Conservation (phyloP, 2,329 filamentous ascomycete genomes). For the Botrytis pseudocinerea region DNA sequence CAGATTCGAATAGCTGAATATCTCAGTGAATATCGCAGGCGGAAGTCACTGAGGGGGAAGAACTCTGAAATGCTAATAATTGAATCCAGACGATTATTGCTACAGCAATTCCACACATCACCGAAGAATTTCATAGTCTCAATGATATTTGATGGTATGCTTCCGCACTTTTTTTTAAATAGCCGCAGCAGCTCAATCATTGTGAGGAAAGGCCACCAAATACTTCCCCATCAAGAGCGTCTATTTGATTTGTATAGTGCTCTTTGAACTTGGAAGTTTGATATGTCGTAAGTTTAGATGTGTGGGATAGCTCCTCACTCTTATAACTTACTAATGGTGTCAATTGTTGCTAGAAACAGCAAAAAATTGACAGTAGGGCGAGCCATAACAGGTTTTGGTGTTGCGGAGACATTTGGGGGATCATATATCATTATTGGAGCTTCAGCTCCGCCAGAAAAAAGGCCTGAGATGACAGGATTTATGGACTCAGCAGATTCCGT, state of each 20-base stretch:
- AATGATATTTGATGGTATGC: conserved; percentile 51
- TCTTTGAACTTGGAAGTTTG: conserved; percentile 42
- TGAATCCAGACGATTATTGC: neutral
- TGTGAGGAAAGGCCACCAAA: conserved; percentile 33
- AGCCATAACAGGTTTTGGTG: conserved; percentile 39
- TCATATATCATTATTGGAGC: conserved; percentile 29
- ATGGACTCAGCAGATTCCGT: conserved; percentile 49
- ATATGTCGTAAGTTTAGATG: conserved; percentile 34
- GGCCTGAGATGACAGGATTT: neutral
- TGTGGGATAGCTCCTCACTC: too few species aligned
- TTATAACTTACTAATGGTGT: neutral
- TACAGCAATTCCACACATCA: conserved; percentile 44
- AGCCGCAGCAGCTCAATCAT: conserved; percentile 36
- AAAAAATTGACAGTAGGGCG: conserved; percentile 39
- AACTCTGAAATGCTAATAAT: too few species aligned
- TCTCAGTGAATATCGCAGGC: fast-evolving
- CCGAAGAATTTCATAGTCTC: conserved; percentile 41
- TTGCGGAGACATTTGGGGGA: conserved; percentile 40
- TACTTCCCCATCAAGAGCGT: conserved; percentile 34
- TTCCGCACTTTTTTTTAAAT: conserved; percentile 53
- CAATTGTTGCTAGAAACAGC: conserved; percentile 33
- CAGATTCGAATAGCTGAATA: too few species aligned
- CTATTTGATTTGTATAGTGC: conserved; percentile 34
- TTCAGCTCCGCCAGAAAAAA: neutral
- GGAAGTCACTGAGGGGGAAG: neutral